Evolutionary conservation across 768 basidiomycete species (phyloP).

Genomic region (Russula foetens): DNA sequence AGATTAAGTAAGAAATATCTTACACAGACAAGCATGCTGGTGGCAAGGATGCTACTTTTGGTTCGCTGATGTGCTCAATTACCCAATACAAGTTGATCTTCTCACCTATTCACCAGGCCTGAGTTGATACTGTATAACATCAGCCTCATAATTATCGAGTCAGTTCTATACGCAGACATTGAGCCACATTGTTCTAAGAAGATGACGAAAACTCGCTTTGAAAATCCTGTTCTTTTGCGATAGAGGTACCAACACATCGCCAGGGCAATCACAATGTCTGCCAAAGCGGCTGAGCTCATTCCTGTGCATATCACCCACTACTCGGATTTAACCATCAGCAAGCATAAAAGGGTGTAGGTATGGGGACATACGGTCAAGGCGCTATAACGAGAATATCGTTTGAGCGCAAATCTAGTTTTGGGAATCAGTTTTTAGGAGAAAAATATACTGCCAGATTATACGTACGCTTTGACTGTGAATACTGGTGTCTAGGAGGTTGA

Average conservation of each 20-base stretch:
- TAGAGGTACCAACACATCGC: conserved; percentile 42
- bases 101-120: conserved; percentile 23
- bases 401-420: conserved; percentile 21
- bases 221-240: conserved; percentile 39
- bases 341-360: not conserved
- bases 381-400: conserved; percentile 28
- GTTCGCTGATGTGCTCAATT: not conserved
- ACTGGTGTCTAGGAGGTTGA: conserved; percentile 26
- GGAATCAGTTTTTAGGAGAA: not conserved
- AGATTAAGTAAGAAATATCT: not conserved
- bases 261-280: conserved; percentile 42
- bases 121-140: conserved; percentile 25
- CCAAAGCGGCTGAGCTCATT: conserved; percentile 38
- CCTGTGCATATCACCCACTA: conserved; percentile 45
- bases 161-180: conserved; percentile 21
- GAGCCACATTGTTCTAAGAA: not conserved
- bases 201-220: conserved; percentile 26
- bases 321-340: not conserved
- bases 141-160: conserved; percentile 22
- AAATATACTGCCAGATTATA: not conserved
- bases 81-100: not conserved
- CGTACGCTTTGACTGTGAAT: conserved; percentile 32
- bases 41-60: conserved; percentile 19
- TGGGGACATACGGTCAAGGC: conserved; percentile 27
- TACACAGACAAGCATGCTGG: conserved; percentile 15